Base-by-base conservation (phyloP, 2,329 filamentous ascomycete genomes). In the Colletotrichum cereale region DNA sequence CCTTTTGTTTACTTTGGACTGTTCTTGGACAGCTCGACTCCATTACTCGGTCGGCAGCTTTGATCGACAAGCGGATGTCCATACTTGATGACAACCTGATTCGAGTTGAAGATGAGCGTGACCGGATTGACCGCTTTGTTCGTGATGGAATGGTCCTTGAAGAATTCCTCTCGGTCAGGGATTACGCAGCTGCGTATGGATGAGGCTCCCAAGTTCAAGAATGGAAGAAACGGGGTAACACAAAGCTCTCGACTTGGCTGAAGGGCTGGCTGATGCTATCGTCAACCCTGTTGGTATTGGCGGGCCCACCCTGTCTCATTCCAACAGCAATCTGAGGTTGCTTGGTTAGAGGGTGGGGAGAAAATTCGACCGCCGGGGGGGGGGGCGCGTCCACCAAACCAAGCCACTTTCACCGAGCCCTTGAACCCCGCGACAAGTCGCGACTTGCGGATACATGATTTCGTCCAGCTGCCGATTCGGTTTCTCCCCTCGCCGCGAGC, bases 1-100 rank as follows among this genome's bases (percentile, higher is more conserved):
- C 52, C 53, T 38, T 68, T 68, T 71, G 65, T 71, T 71, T 71
- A 71, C 68, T 71, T 71, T 71, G 24, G 65, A 68, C 68, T 26
- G 60, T 62, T 68, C 38, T 68, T 40, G 68, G 65, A 71, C 58
- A 63, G 62, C 65, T 63, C 16, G 53, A 31, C 42, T 31, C 31
- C 52, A 55, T 24, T n/a, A 34, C n/a, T 71, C 56, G 16, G 34
- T 31, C 52, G 36, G 34, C 50, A 67, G 57, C 64, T 62, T 36
- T 64, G 68, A 68, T 48, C 58, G 52, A 58, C 58, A 63, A 52
- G 24, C 44, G 50, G 52, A 57, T 52, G 24, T 55, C 47, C 44
- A 24, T 52, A 64, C 58, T 67, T 52, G 48, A 31, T 42, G n/a
- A 55, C 31, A 36, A 8, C 29, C 31, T 55, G 12, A 14, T n/a